These are phyloP conservation scores for Pestalotiopsis sp. DNA, from an alignment of 2,329 filamentous ascomycete species.

Conservation along the genomic window DNA sequence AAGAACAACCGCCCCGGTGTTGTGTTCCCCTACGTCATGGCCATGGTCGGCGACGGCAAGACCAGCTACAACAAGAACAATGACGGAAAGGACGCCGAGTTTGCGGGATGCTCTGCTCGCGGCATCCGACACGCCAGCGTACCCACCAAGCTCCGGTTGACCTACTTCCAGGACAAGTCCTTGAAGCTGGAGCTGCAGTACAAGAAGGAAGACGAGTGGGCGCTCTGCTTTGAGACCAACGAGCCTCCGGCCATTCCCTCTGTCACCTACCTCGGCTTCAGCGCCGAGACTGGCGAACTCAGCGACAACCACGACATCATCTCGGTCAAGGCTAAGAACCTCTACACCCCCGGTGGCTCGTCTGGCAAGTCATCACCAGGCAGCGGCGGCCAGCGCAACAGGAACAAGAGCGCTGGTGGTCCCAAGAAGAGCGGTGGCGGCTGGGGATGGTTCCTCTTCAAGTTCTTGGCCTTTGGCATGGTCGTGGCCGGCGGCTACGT, in stretches of 20 bases:
- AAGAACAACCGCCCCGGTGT: slow-evolving; percentile 98
- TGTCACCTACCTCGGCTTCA: slow-evolving; percentile 75
- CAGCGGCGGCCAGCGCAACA: slow-evolving; percentile 37
- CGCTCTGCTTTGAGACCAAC: slow-evolving; percentile 79
- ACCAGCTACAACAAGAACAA: slow-evolving; percentile 90
- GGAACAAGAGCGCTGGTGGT: slow-evolving; percentile 34
- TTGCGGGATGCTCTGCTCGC: slow-evolving; percentile 92
- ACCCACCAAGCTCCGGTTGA: slow-evolving; percentile 84
- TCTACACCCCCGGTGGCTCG: slow-evolving; percentile 70
- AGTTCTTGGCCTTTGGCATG: slow-evolving; percentile 76
- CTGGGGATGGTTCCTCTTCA: slow-evolving; percentile 72
- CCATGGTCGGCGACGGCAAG: slow-evolving; percentile 92
- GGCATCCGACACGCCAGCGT: slow-evolving; percentile 80
- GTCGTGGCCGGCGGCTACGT: slow-evolving; percentile 77
- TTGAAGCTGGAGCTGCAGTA: slow-evolving; percentile 92
- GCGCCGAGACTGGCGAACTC: slow-evolving; percentile 91
- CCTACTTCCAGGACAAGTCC: slow-evolving; percentile 95
- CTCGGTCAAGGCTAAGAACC: slow-evolving; percentile 80
- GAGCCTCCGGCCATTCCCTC: slow-evolving; percentile 76
- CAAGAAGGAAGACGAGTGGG: slow-evolving; percentile 88
- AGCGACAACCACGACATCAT: slow-evolving; percentile 98
- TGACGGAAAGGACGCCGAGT: slow-evolving; percentile 90
- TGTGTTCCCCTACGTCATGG: slow-evolving; percentile 98
- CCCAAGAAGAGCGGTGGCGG: slow-evolving; percentile 47
- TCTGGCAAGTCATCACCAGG: slow-evolving; percentile 41